Evolutionary conservation across 495 filamentous ascomycete species (phyloP), one percentile per base, ranked within the genome.

Genomic region (Massariosphaeria phaeospora): DNA sequence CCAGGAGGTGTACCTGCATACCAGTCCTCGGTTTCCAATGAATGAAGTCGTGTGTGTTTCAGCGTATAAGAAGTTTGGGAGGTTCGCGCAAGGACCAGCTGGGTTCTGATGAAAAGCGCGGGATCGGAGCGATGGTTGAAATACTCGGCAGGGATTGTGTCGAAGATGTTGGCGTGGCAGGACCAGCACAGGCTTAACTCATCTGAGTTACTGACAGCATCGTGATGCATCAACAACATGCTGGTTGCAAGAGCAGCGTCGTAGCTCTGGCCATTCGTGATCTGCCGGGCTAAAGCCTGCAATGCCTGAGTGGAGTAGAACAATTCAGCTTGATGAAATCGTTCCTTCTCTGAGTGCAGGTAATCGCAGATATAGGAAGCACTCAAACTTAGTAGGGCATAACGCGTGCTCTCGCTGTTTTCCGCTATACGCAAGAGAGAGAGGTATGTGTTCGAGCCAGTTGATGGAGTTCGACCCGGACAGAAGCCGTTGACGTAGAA

Each of bases 401-500:
- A 59, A 38, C 56, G 40, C 5, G 56, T 59, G 35, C 56, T 59
- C 40, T 48, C 30, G 26, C 49, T 48, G 15, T 20, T 48, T 5
- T 59, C 35, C 27, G 56, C 56, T 17, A 46, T 20, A 29, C 27
- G 40, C 10, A 59, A 44, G 17, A 59, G 38, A 9, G 49, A 41
- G 12, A 59, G 33, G 36, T 59, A 59, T 15, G 49, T 33, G 30
- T 59, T 59, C 4, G 56, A 53, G 1, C 13, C 25, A 27, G 34
- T 49, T n/a, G 27, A 17, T 43, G 30, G 41, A 26, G 49, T 59
- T n/a, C 56, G 48, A 13, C 56, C 56, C 9, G 56, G 56, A 50
- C 56, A 59, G 34, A 59, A 48, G 24, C 56, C 56, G 38, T 59
- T 59, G 43, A 59, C 49, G 35, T 59, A 59, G 26, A 59, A 59